These are phyloP conservation scores for Ogataea thermomethanolica DNA, from an alignment of 805 yeast species.

Conservation along the genomic window DNA sequence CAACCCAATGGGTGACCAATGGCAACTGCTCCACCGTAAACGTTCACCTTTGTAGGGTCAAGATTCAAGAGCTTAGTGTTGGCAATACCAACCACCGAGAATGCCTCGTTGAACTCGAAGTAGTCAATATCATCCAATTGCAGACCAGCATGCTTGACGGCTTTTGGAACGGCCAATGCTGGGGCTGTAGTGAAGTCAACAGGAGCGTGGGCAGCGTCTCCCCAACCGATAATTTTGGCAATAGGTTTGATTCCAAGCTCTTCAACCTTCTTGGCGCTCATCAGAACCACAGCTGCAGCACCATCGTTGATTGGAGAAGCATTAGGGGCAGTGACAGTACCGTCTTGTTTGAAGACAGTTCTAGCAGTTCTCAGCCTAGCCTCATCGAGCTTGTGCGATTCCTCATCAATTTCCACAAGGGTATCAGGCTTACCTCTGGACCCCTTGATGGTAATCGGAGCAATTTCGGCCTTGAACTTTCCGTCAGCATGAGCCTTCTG, in stretches of 20 bases:
- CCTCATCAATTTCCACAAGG: slow-evolving; percentile 76
- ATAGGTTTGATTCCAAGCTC: slow-evolving; percentile 86
- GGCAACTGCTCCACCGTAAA: slow-evolving; percentile 95
- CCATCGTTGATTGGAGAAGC: slow-evolving; percentile 97
- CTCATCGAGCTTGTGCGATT: slow-evolving; percentile 72
- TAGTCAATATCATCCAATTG: slow-evolving; percentile 68
- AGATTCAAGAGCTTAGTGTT: slow-evolving; percentile 68
- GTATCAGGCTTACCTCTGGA: slow-evolving; percentile 85
- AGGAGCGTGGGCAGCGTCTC: slow-evolving; percentile 96
- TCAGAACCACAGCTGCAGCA: slow-evolving; percentile 90
- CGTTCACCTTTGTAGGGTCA: slow-evolving; percentile 68
- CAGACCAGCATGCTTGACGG: slow-evolving; percentile 80
- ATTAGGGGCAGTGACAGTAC: slow-evolving; percentile 96
- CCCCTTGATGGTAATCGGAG: slow-evolving; percentile 88
- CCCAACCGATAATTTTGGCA: slow-evolving; percentile 91
- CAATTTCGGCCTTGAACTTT: slow-evolving; percentile 77
- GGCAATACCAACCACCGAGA: slow-evolving; percentile 93
- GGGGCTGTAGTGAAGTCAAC: slow-evolving; percentile 96
- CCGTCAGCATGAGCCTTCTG: slow-evolving; percentile 75
- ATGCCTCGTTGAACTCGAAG: slow-evolving; percentile 97
- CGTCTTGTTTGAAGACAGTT: slow-evolving; percentile 93
- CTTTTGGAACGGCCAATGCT: slow-evolving; percentile 91
- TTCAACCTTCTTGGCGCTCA: slow-evolving; percentile 77
- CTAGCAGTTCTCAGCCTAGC: slow-evolving; percentile 76
- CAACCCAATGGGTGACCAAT: slow-evolving; percentile 94